phyloP scores from a whole-genome alignment of 345 rosid genomes.

The Eucalyptus paniculata region DNA sequence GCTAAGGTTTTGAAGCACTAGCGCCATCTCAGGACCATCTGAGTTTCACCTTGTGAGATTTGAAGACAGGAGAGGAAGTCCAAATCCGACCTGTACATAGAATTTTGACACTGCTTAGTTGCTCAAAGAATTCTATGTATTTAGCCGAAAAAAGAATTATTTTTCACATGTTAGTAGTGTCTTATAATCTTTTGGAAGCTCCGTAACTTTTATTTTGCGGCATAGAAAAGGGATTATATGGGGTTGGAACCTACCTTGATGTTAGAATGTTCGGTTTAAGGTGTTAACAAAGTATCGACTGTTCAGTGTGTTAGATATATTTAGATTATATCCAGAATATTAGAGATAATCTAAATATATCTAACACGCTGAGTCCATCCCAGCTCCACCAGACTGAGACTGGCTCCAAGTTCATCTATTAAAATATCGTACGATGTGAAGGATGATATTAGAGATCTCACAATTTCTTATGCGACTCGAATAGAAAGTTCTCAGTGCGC shows the following conservation, averaged over 20 bases:
- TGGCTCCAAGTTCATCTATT: not conserved
- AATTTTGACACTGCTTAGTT: not conserved
- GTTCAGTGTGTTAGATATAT: not conserved
- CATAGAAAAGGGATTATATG: not conserved
- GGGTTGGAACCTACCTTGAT: not conserved
- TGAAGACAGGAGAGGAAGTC: not conserved
- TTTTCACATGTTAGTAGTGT: not conserved
- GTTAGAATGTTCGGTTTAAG: not conserved
- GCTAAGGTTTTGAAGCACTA: constrained; percentile 21
- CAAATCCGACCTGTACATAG: not conserved
- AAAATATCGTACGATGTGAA: not conserved
- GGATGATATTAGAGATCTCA: not conserved
- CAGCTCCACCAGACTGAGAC: not conserved
- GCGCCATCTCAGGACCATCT: not conserved
- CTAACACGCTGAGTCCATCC: not conserved
- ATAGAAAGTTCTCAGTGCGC: too few relatives aligned
- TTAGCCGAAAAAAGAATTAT: not conserved
- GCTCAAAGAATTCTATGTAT: not conserved
- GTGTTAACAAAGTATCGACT: not conserved
- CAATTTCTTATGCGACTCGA: not conserved
- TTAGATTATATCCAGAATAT: too few relatives aligned
- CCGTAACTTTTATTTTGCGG: not conserved
- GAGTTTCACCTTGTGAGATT: not conserved
- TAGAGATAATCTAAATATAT: too few relatives aligned
- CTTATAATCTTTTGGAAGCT: not conserved